phyloP scores from a whole-genome alignment of 805 yeast species.

The Candida qinlingensis region DNA sequence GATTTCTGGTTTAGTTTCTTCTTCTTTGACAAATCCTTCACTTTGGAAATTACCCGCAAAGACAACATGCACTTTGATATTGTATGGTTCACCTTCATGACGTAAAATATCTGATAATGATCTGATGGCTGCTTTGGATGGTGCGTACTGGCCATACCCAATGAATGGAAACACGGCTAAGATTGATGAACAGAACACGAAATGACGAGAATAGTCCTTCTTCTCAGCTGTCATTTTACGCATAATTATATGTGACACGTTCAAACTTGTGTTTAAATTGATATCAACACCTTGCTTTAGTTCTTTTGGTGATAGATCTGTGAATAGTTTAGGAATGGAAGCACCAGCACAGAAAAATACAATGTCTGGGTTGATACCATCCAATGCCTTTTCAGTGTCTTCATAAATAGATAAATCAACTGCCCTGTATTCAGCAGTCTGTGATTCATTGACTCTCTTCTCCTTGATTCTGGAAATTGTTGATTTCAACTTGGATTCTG shows the following conservation, averaged over 20 bases:
- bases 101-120: conserved; percentile 71
- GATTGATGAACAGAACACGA: conserved; percentile 67
- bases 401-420: conserved; percentile 64
- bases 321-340: conserved; percentile 71
- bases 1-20: conserved; percentile 78
- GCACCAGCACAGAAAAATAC: conserved; percentile 87
- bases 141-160: conserved; percentile 90
- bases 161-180: conserved; percentile 82
- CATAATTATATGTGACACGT: conserved; percentile 60
- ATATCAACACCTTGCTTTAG: conserved; percentile 55
- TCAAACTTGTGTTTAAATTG: conserved; percentile 72
- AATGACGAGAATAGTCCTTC: conserved; percentile 37
- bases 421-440: conserved; percentile 32
- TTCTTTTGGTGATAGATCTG: conserved; percentile 56
- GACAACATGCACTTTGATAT: conserved; percentile 65
- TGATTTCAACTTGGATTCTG: conserved; percentile 48
- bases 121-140: conserved; percentile 77
- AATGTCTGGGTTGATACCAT: conserved; percentile 53
- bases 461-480: conserved; percentile 43
- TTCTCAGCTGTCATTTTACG: conserved; percentile 31
- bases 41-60: conserved; percentile 88
- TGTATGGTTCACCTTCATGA: conserved; percentile 70
- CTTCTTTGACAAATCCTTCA: conserved; percentile 83
- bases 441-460: conserved; percentile 22
- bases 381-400: conserved; percentile 42